A percentile compares a stretch with the other conserved stretches of the same genome.
These are phyloP conservation scores for Coccomyxa subellipsoidea DNA, from an alignment of 163 green algal genomes.

Conservation along the genomic window DNA sequence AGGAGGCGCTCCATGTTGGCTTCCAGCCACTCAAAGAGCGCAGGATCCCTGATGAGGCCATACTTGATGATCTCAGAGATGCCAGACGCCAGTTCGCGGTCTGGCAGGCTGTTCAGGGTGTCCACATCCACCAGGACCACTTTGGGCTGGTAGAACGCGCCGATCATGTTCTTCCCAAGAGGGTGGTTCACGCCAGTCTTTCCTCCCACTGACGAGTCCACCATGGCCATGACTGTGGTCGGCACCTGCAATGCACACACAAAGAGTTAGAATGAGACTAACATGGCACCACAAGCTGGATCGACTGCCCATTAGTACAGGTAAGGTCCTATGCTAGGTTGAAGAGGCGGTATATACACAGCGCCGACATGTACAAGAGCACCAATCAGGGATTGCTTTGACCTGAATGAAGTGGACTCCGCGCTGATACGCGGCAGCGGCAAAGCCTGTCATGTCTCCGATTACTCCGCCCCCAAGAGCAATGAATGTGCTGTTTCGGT, in stretches of 20 bases:
- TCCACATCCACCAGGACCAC: constrained; percentile 78
- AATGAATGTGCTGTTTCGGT: constrained; percentile 77
- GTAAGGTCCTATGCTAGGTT: too few relatives aligned
- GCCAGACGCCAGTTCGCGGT: constrained; percentile 87
- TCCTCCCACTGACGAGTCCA: constrained; percentile 96
- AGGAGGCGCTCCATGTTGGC: constrained; percentile 78
- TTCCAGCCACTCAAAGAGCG: constrained; percentile 96
- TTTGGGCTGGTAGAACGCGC: constrained; percentile 95
- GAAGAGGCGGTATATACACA: too few relatives aligned
- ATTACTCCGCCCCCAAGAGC: constrained; percentile 96
- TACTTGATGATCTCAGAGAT: constrained; percentile 99
- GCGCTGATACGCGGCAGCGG: constrained; percentile 91
- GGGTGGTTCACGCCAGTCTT: constrained; percentile 99
- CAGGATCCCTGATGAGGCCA: constrained; percentile 91
- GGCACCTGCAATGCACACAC: constrained; percentile 82
- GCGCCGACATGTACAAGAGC: neutral
- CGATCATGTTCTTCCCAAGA: constrained; percentile 99
- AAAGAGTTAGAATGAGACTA: too few relatives aligned
- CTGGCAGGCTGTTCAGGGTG: constrained; percentile 75
- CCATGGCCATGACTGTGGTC: constrained; percentile 90
- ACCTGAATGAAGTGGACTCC: constrained; percentile 94
- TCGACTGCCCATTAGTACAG: too few relatives aligned
- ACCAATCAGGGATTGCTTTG: neutral
- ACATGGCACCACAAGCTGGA: too few relatives aligned
- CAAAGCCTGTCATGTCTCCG: constrained; percentile 98